Percentiles rank a stretch among this genome's conserved stretches.
Evolutionary conservation across 2,329 filamentous ascomycete species (phyloP).

Genomic region (Herpotrichia juniperi): DNA sequence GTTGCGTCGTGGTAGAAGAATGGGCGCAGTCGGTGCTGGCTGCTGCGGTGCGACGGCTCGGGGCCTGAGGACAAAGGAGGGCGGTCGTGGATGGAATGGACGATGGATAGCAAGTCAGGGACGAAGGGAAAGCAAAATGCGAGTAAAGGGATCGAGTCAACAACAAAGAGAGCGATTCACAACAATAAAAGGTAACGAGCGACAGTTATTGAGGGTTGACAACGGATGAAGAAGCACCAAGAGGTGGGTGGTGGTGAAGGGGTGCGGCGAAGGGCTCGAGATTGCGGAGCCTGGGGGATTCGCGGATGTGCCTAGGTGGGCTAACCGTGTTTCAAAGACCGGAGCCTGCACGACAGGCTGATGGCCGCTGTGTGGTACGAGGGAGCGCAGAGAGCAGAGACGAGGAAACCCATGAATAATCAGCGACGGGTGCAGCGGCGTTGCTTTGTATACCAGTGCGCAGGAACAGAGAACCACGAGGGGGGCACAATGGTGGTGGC

Average conservation of each 20-base stretch:
- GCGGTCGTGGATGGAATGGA: slow-evolving; percentile 3
- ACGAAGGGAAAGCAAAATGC: slow-evolving; percentile 3
- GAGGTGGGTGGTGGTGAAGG: slow-evolving; percentile 5
- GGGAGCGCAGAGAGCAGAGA: background rate
- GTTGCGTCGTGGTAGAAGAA: background rate
- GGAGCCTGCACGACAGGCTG: background rate
- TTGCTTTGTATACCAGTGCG: too few species aligned
- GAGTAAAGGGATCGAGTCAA: slow-evolving; percentile 5
- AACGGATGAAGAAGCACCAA: slow-evolving; percentile 10
- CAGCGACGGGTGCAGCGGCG: background rate
- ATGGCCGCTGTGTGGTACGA: background rate
- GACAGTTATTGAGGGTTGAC: slow-evolving; percentile 14
- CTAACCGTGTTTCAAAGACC: slow-evolving; percentile 3
- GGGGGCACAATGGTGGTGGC: too few species aligned
- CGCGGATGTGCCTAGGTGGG: background rate
- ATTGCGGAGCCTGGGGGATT: background rate
- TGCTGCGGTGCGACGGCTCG: slow-evolving; percentile 1
- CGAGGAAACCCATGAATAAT: background rate
- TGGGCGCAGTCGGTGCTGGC: background rate
- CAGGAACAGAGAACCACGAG: too few species aligned
- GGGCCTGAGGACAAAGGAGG: slow-evolving; percentile 14
- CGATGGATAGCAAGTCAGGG: background rate
- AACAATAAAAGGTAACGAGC: slow-evolving; percentile 17
- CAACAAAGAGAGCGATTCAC: slow-evolving; percentile 2
- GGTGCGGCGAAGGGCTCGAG: slow-evolving; percentile 1